These are phyloP conservation scores for Aspergillus spinulosporus DNA, from an alignment of 2,329 filamentous ascomycete genomes.

Conservation along the genomic window DNA sequence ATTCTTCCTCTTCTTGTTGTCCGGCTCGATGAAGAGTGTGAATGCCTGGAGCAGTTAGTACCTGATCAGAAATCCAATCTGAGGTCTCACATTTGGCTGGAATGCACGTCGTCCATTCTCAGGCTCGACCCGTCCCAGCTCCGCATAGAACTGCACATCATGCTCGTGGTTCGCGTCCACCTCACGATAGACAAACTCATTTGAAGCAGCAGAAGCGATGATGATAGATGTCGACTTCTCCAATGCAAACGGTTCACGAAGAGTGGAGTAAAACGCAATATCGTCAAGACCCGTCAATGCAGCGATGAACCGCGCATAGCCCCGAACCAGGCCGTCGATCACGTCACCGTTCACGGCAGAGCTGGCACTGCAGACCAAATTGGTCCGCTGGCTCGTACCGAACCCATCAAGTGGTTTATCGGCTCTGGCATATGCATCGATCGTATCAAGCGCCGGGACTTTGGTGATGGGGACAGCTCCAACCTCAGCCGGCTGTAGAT, in stretches of 20 bases:
- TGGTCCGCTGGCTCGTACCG: constrained; percentile 15
- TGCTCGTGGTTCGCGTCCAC: constrained; percentile 14
- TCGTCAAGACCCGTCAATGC: constrained; percentile 29
- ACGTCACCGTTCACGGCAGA: constrained; percentile 10
- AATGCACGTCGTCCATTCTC: constrained; percentile 20
- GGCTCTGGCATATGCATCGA: constrained; percentile 25
- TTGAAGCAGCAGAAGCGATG: constrained; percentile 16
- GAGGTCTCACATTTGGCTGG: constrained; percentile 13
- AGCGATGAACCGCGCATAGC: constrained; percentile 29
- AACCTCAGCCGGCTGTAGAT: background rate
- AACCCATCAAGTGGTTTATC: constrained; percentile 10
- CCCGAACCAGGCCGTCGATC: constrained; percentile 21
- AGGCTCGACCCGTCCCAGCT: constrained; percentile 19
- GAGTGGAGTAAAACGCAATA: constrained; percentile 25
- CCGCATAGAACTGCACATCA: constrained; percentile 24
- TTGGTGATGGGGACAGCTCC: constrained; percentile 25
- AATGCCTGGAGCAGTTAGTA: constrained; percentile 22
- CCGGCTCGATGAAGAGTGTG: constrained; percentile 15
- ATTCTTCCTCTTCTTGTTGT: background rate
- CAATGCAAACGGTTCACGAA: constrained; percentile 10
- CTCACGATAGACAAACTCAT: constrained; percentile 14
- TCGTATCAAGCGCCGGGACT: constrained; percentile 29
- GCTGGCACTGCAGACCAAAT: constrained; percentile 14
- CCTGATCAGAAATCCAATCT: background rate
- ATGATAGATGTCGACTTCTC: constrained; percentile 11